These are phyloP conservation scores for Trichothecium sympodiale DNA, from an alignment of 2,329 filamentous ascomycete species.

Conservation along the genomic window DNA sequence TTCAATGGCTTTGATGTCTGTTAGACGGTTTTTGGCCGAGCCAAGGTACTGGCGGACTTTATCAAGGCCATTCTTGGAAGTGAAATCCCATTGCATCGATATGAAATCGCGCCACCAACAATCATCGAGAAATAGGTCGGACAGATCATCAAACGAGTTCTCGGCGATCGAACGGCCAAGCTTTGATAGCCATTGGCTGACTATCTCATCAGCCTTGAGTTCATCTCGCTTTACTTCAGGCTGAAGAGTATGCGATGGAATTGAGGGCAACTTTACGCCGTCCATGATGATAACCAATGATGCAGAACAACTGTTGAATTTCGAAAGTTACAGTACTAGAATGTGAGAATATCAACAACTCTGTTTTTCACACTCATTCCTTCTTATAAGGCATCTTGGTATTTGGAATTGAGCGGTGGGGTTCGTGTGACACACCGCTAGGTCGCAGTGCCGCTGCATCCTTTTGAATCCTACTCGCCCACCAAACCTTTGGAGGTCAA, in stretches of 20 bases:
- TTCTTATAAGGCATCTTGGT: too few species aligned
- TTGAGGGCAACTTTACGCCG: too few species aligned
- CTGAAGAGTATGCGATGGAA: neutral
- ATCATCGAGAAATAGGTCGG: conserved; percentile 12
- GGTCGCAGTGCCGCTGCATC: too few species aligned
- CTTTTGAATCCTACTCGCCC: too few species aligned
- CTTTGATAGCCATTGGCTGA: neutral
- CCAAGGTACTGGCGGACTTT: conserved; percentile 7
- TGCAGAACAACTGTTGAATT: too few species aligned
- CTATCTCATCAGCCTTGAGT: neutral
- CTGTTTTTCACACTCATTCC: too few species aligned
- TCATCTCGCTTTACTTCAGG: neutral
- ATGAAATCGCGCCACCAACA: conserved; percentile 17
- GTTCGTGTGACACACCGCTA: too few species aligned
- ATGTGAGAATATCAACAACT: too few species aligned
- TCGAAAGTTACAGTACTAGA: too few species aligned
- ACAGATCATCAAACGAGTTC: neutral
- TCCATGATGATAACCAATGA: too few species aligned
- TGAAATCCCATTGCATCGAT: conserved; percentile 15
- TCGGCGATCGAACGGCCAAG: neutral
- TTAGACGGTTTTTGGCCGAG: neutral
- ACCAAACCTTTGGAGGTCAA: too few species aligned
- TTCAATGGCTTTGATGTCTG: neutral
- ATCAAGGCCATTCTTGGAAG: conserved; percentile 10
- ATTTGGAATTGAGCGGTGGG: too few species aligned